Evolutionary conservation across 345 rosid species (phyloP).

Genomic region (Aurinia saxatilis): DNA sequence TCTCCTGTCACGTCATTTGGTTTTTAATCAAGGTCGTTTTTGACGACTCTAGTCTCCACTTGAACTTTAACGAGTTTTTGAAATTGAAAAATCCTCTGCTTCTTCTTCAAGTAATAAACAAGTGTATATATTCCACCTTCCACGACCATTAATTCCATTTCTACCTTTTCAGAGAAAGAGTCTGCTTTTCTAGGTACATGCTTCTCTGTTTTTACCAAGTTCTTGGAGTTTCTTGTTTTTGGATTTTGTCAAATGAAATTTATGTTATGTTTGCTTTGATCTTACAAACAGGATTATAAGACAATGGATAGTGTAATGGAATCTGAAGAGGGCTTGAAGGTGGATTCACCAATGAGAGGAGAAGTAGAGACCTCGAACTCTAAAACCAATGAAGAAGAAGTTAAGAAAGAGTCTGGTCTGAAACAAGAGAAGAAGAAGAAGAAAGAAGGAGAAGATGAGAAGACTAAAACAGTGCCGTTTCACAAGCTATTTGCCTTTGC

Average conservation of each 20-base stretch:
- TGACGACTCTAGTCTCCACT: slow-evolving; percentile 21
- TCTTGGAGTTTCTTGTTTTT: not conserved
- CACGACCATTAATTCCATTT: not conserved
- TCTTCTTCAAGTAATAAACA: slow-evolving; percentile 18
- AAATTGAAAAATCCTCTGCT: not conserved
- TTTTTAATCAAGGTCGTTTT: slow-evolving; percentile 11
- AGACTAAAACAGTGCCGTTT: slow-evolving; percentile 25
- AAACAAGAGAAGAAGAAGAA: not conserved
- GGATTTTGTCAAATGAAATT: not conserved
- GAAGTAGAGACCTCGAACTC: slow-evolving; percentile 15
- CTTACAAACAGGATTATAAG: not conserved
- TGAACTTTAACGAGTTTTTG: not conserved
- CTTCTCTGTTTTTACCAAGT: not conserved
- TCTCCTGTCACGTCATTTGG: not conserved
- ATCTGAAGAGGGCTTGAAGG: not conserved
- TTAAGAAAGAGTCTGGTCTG: not conserved
- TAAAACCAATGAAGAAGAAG: not conserved
- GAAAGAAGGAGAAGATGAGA: slow-evolving; percentile 25
- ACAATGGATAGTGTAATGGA: slow-evolving; percentile 8
- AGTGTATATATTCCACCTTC: not conserved
- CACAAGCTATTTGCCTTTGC: slow-evolving; percentile 65
- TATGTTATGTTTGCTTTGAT: too few species aligned
- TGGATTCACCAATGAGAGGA: not conserved
- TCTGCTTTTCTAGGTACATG: slow-evolving; percentile 4
- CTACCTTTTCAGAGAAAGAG: not conserved